phyloP scores from a whole-genome alignment of 805 yeast species.

The Pichia nanzhaoensis region DNA sequence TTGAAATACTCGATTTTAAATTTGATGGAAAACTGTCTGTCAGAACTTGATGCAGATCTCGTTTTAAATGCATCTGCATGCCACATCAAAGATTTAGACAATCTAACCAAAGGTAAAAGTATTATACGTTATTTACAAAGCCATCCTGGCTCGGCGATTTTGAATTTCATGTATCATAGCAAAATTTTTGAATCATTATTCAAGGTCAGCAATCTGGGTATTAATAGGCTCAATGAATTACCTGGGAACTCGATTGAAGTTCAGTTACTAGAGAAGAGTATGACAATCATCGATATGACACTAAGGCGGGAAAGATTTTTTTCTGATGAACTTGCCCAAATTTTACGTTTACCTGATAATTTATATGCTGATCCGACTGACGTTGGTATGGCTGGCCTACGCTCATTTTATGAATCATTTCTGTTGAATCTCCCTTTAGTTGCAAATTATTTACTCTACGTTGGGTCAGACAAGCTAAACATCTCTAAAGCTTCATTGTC shows the following conservation, averaged over 20 bases:
- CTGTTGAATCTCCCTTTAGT: constrained; percentile 64
- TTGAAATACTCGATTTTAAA: constrained; percentile 51
- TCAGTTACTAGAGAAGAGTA: constrained; percentile 33
- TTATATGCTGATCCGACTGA: constrained; percentile 34
- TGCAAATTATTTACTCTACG: constrained; percentile 68
- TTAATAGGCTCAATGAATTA: constrained; percentile 46
- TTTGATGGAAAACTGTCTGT: constrained; percentile 42
- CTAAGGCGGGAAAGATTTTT: constrained; percentile 54
- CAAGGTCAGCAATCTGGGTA: constrained; percentile 48
- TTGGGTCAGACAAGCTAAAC: constrained; percentile 46
- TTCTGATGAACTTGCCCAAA: constrained; percentile 46
- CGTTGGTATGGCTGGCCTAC: constrained; percentile 42
- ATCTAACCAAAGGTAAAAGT: constrained; percentile 32
- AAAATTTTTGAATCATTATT: constrained; percentile 52
- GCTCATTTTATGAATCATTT: constrained; percentile 65
- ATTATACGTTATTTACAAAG: constrained; percentile 47
- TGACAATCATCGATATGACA: constrained; percentile 39
- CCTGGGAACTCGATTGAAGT: constrained; percentile 29
- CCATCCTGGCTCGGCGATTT: constrained; percentile 62
- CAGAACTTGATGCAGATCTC: constrained; percentile 46
- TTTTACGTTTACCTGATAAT: constrained; percentile 38
- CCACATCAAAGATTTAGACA: constrained; percentile 38
- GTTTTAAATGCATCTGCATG: constrained; percentile 46
- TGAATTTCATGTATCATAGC: constrained; percentile 58
- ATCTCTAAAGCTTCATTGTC: constrained; percentile 50